Base-by-base conservation (phyloP, 345 rosid genomes). In the Punica granatum region DNA sequence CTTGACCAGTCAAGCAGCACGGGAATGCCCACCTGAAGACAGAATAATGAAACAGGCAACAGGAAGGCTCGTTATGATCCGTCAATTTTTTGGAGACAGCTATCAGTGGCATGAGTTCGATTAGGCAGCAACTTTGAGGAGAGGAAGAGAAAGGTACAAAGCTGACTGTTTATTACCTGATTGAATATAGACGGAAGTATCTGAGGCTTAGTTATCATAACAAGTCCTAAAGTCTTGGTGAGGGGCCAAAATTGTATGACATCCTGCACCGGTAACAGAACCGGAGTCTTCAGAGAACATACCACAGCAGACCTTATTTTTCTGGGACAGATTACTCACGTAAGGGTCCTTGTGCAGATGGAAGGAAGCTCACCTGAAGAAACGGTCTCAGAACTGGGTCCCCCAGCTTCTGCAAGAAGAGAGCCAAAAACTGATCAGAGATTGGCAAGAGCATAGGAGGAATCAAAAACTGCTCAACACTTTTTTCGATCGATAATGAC, bases 181-280 rank as follows among this genome's bases (percentile, higher is more conserved):
- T 68, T 85, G 80, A 93, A 81, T 77, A 90, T 90, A 28, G 92
- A 76, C 18, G 97, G 96, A 77, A 93, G 73, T 26, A 88, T 87
- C 77, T 82, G 93, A 67, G 98, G 98, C 80, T 90, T 87, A 58
- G 85, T 83, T 23, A 87, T 53, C 93, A 90, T 86, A 71, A 92
- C 98, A 69, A 90, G 90, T 73, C 98, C 98, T 76, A 90, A 82
- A 67, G 98, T 93, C 85, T 86, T 90, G 60, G 94, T 75, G 67
- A 93, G 90, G 60, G 96, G 87, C 67, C 90, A 87, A 73, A 90
- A 87, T 82, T 88, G 90, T 67, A 93, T 78, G 60, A 90, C 89
- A 74, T 93, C 94, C 95, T 88, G 85, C 42, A 62, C 28, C n/a
- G 39, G 63, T 34, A 8, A 30, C 6, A 14, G 58, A 66, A 36